Evolutionary conservation across 2,329 filamentous ascomycete genomes (phyloP).

Genomic region (Tolypocladium endophyticum): DNA sequence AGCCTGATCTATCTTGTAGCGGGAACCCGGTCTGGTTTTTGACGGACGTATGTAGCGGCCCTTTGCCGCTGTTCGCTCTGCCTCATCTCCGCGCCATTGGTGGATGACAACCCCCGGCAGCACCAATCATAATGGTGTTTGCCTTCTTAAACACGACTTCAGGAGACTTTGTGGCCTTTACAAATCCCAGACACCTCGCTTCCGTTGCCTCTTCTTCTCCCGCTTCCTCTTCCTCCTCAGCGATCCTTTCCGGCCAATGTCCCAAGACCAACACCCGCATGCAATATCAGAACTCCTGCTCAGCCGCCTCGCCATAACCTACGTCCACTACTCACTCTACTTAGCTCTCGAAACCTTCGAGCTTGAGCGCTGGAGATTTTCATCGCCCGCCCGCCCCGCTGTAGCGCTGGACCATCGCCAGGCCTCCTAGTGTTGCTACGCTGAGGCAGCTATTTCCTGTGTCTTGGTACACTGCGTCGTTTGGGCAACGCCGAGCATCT

Average conservation of each 20-base stretch:
- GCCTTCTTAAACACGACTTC: slow-evolving; percentile 16
- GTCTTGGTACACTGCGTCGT: slow-evolving; percentile 9
- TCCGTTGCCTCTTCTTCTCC: slow-evolving; percentile 3
- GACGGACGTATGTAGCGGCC: slow-evolving; percentile 12
- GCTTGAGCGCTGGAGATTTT: not conserved
- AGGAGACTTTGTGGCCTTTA: slow-evolving; percentile 12
- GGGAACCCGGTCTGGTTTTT: slow-evolving; percentile 4
- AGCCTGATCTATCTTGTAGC: slow-evolving; percentile 1
- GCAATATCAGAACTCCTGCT: not conserved
- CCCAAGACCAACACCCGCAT: not conserved
- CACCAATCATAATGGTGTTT: slow-evolving; percentile 22
- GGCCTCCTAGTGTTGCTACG: not conserved
- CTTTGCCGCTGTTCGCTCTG: slow-evolving; percentile 21
- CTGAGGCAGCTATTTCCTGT: slow-evolving; percentile 2
- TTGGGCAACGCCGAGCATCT: slow-evolving; percentile 5
- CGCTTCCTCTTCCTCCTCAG: slow-evolving; percentile 2
- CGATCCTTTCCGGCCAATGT: not conserved
- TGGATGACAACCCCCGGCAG: slow-evolving; percentile 15
- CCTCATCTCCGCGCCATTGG: slow-evolving; percentile 25
- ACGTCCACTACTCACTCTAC: not conserved
- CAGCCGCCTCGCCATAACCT: not conserved
- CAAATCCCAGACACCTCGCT: slow-evolving; percentile 17
- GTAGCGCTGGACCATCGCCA: not conserved
- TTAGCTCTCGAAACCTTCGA: not conserved
- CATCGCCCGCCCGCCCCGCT: not conserved